Percentiles rank a stretch among this genome's conserved stretches.
phyloP scores from a whole-genome alignment of 441 rosid species.

The Euphorbia schlechtendalii region DNA sequence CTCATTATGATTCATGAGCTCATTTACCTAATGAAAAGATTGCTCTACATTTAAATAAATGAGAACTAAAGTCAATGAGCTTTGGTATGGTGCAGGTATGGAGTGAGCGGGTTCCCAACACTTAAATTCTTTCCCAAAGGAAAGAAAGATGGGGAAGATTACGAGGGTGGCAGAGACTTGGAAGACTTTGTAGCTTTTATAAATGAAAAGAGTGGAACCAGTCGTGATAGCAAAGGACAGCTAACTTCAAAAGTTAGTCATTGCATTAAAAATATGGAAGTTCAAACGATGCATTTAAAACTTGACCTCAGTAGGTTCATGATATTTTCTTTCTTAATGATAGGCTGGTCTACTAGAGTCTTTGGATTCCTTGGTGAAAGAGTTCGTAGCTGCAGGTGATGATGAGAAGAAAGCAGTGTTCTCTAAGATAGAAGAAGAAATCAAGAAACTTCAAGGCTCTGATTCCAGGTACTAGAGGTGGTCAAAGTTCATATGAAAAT shows the following conservation, averaged over 20 bases:
- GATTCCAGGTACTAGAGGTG: slow-evolving; percentile 40
- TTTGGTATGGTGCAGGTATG: slow-evolving; percentile 47
- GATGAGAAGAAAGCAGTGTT: slow-evolving; percentile 70
- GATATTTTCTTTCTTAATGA: slow-evolving; percentile 5
- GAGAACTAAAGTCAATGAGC: slow-evolving; percentile 9
- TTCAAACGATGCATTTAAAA: not conserved
- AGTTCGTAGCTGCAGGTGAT: slow-evolving; percentile 59
- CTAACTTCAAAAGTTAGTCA: slow-evolving; percentile 63
- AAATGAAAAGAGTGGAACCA: slow-evolving; percentile 71
- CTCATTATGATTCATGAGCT: not conserved
- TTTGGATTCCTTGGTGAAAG: slow-evolving; percentile 71
- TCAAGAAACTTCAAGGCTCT: slow-evolving; percentile 61
- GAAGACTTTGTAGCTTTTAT: slow-evolving; percentile 82
- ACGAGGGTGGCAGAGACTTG: slow-evolving; percentile 77
- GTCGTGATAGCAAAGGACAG: slow-evolving; percentile 80
- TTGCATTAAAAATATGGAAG: not conserved
- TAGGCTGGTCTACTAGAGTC: slow-evolving; percentile 87
- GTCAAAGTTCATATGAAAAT: not conserved
- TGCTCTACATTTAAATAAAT: not conserved
- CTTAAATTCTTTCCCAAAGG: slow-evolving; percentile 80
- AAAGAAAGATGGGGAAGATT: slow-evolving; percentile 91
- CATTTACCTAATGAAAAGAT: not conserved
- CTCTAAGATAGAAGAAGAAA: slow-evolving; percentile 67
- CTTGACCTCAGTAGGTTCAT: not conserved
- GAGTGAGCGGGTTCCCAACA: slow-evolving; percentile 89